A percentile compares a stretch with the other conserved stretches of the same genome.
These are phyloP conservation scores for Penicillium sclerotiorum DNA, from an alignment of 2,329 filamentous ascomycete species.

Conservation along the genomic window DNA sequence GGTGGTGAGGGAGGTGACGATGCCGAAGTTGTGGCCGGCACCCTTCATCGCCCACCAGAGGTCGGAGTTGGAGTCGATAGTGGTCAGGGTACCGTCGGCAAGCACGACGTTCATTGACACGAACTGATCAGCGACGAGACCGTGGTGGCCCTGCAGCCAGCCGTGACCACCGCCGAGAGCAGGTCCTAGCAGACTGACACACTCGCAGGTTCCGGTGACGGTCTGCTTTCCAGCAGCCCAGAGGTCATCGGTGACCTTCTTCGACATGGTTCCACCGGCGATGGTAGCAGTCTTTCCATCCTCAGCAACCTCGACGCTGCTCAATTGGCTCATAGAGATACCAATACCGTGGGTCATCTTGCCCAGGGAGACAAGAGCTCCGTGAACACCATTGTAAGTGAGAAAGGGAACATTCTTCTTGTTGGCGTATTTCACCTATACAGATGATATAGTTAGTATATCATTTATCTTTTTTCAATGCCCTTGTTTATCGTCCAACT, in stretches of 20 bases:
- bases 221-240: constrained; percentile 57
- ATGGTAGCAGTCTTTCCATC: constrained; percentile 52
- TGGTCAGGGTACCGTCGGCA: constrained; percentile 49
- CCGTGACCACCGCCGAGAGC: constrained; percentile 62
- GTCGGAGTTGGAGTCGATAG: constrained; percentile 48
- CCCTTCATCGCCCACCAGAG: constrained; percentile 61
- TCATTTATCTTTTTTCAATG: not conserved
- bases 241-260: constrained; percentile 51
- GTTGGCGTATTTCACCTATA: constrained; percentile 54
- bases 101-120: constrained; percentile 56
- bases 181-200: constrained; percentile 52
- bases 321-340: constrained; percentile 53
- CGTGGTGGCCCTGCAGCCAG: constrained; percentile 57
- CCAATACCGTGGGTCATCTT: constrained; percentile 55
- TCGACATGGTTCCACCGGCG: constrained; percentile 52
- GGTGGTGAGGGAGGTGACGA: constrained; percentile 53
- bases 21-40: constrained; percentile 62
- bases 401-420: constrained; percentile 54
- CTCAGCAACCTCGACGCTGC: constrained; percentile 37
- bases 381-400: constrained; percentile 58
- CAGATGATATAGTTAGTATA: not conserved
- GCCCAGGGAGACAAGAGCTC: constrained; percentile 53
- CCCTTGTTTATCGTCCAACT: not conserved
- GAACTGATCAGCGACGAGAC: constrained; percentile 58
- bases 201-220: constrained; percentile 58